Evolutionary conservation across 225 moss, liverwort and hornwort species (phyloP).

Genomic region (Rhytidiadelphus loreus): DNA sequence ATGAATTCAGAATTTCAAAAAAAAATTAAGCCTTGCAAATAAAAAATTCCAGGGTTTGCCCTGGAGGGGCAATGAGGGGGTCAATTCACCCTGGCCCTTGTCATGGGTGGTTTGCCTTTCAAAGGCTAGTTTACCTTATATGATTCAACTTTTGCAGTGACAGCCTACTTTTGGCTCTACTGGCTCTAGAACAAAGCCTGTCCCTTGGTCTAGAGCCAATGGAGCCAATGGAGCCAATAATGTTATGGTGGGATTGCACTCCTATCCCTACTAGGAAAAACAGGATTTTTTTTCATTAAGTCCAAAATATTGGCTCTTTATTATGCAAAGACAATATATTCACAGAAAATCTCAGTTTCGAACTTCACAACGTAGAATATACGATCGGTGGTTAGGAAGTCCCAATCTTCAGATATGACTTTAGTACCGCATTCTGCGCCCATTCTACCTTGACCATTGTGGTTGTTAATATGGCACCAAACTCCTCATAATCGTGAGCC

Average conservation of each 20-base stretch:
- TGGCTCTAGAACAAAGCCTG: too few relatives aligned
- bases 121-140: too few relatives aligned
- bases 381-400: not conserved
- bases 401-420: not conserved
- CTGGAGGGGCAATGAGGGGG: too few relatives aligned
- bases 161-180: too few relatives aligned
- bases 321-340: not conserved
- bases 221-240: too few relatives aligned
- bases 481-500: not conserved
- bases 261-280: not conserved
- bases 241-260: not conserved
- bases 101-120: too few relatives aligned
- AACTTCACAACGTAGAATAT: not conserved
- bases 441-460: not conserved
- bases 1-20: too few relatives aligned
- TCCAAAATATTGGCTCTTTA: not conserved
- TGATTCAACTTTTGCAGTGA: not conserved
- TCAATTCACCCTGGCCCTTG: too few relatives aligned
- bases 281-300: not conserved
- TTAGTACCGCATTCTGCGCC: not conserved
- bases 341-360: not conserved
- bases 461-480: not conserved
- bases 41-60: too few relatives aligned
- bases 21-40: too few relatives aligned
- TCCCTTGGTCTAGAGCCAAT: too few relatives aligned